Evolutionary conservation across 2,329 filamentous ascomycete genomes (phyloP), one percentile per base, ranked within the genome.

Genomic region (Fusarium sacchari): DNA sequence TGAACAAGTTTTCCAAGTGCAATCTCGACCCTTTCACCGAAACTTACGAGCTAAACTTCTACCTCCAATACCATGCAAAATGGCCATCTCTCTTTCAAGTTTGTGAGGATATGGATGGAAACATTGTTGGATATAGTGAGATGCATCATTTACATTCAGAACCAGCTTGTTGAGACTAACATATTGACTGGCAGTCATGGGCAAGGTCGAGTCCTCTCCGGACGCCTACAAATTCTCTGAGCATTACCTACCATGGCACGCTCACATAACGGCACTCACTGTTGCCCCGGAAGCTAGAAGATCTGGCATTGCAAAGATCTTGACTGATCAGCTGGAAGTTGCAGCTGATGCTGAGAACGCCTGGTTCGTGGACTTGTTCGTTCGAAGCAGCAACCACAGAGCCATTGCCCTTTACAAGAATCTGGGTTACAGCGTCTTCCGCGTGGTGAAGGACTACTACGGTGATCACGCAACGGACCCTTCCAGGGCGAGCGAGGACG

Each of bases 231-330:
- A 90, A 67, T 91, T 91, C 78, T 96, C 94, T 56, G 88, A 92
- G 78, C 95, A 98, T 84, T 97, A 97, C 84, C 92, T 97, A n/a
- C 96, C 96, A n/a, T 98, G 95, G 94, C 96, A 99, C 84, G 96
- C 95, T 26, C 96, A 99, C 83, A 97, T 99, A 80, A 99, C 96
- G 9, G 96, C 96, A 40, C 87, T 99, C 58, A 98, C 96, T 1
- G 94, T 99, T 26, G 92, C 96, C 1, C 96, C 96, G 0, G 90
- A 92, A 64, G 94, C 94, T 56, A 92, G 96, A 34, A 90, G 96
- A 47, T 88, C 96, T 22, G 96, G 96, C 22, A 93, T 98, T 77
- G 96, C 96, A 57, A 94, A 93, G 67, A 92, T 93, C 50, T 87
- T 99, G 42, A 95, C 93, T 0, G 89, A 93, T 78, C 91, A 94